Conservation (phyloP, 192 early-diverging fungal genomes). For the Coemansia brasiliensis region DNA sequence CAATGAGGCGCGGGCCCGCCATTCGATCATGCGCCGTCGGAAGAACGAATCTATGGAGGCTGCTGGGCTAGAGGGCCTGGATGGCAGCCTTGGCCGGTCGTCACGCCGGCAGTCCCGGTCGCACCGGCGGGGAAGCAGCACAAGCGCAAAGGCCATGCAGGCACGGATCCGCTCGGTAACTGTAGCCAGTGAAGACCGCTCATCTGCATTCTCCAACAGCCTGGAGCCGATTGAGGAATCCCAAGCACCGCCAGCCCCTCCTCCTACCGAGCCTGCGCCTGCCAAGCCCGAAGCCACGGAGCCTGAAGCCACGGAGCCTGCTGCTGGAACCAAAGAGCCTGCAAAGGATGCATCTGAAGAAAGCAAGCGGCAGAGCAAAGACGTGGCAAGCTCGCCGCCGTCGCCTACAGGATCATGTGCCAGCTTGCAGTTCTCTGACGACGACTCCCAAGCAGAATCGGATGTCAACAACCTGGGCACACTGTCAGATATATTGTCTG, state of each 20-base stretch:
- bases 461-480: constrained; percentile 19
- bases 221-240: constrained; percentile 48
- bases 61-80: constrained; percentile 12
- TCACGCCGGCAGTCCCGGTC: constrained; percentile 34
- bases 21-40: constrained; percentile 53
- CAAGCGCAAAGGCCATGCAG: constrained; percentile 29
- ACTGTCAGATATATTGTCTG: constrained; percentile 25
- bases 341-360: constrained; percentile 2
- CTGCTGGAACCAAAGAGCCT: background rate
- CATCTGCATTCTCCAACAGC: constrained; percentile 31
- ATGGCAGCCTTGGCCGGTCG: constrained; percentile 8
- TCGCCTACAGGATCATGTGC: constrained; percentile 32
- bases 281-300: background rate
- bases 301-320: background rate
- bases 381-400: constrained; percentile 13
- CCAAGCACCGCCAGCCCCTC: constrained; percentile 17
- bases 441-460: constrained; percentile 9
- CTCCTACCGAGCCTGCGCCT: background rate
- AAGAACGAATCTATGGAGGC: constrained; percentile 36
- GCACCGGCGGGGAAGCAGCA: constrained; percentile 34
- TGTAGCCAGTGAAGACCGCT: constrained; percentile 24
- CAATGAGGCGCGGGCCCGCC: constrained; percentile 55
- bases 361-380: constrained; percentile 27
- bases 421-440: constrained; percentile 44
- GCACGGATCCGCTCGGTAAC: constrained; percentile 27